These are phyloP conservation scores for Sicyos edulis DNA, from an alignment of 306 rosid species.

Conservation along the genomic window DNA sequence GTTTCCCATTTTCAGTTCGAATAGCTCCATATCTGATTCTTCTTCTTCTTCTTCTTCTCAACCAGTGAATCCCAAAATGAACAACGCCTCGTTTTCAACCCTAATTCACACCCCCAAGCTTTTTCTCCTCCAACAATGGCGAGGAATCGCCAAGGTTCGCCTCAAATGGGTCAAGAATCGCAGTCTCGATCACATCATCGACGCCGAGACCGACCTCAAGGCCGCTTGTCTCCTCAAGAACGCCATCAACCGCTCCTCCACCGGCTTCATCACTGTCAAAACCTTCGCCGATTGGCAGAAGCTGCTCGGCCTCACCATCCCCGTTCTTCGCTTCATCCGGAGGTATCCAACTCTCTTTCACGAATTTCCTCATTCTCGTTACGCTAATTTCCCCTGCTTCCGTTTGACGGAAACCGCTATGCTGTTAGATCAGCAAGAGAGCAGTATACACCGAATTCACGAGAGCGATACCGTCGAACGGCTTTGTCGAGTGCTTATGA, in stretches of 20 bases:
- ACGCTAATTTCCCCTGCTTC: constrained; percentile 66
- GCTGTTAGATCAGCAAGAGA: constrained; percentile 56
- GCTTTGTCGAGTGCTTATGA: constrained; percentile 71
- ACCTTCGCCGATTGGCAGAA: constrained; percentile 78
- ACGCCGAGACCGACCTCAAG: constrained; percentile 77
- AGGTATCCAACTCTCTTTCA: constrained; percentile 78
- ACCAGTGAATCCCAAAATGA: no score
- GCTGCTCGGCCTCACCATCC: constrained; percentile 82
- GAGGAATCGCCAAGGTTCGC: constrained; percentile 70
- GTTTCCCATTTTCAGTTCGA: no score
- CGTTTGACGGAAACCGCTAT: constrained; percentile 64
- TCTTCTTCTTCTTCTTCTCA: no score
- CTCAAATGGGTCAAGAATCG: constrained; percentile 83
- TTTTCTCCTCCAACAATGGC: constrained; percentile 42
- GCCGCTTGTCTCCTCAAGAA: constrained; percentile 84
- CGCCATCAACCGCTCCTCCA: constrained; percentile 76
- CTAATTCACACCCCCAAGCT: constrained; percentile 22
- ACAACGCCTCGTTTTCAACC: constrained; percentile 8
- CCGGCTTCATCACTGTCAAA: constrained; percentile 63
- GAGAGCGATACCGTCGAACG: constrained; percentile 49
- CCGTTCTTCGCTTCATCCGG: constrained; percentile 82
- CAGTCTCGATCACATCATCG: constrained; percentile 75
- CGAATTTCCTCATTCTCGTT: constrained; percentile 79
- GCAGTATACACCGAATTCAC: constrained; percentile 35
- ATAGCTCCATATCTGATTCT: no score